Evolutionary conservation across 495 filamentous ascomycete species (phyloP).

Genomic region (Hapsidospora chrysogenum): DNA sequence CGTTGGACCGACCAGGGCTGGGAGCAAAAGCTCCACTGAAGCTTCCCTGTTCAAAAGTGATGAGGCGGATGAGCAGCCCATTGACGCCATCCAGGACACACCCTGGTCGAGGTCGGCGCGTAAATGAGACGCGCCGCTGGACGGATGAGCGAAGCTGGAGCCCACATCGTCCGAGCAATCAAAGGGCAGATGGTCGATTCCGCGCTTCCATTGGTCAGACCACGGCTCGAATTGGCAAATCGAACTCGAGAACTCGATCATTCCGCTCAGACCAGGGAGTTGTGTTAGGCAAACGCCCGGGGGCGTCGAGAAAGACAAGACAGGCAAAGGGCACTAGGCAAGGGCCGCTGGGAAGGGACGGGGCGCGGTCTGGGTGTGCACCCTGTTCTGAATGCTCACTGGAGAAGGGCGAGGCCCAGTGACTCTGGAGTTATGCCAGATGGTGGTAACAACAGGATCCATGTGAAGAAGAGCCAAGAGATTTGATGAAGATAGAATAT

Average conservation of each 20-base stretch:
- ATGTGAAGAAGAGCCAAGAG: no score
- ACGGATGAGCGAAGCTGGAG: constrained; percentile 15
- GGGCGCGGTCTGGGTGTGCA: constrained; percentile 6
- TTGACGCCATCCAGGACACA: no score
- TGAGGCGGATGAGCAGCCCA: no score
- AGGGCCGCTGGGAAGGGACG: neutral
- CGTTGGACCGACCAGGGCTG: no score
- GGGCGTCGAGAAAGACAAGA: neutral
- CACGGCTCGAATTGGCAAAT: no score
- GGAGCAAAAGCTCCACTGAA: no score
- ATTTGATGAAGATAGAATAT: constrained; percentile 8
- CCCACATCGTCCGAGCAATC: constrained; percentile 23
- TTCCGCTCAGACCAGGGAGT: neutral
- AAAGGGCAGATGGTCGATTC: constrained; percentile 12
- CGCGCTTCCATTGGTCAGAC: constrained; percentile 20
- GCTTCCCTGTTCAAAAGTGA: no score
- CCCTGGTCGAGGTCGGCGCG: constrained; percentile 23
- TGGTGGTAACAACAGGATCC: constrained; percentile 10
- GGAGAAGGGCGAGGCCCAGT: constrained; percentile 19
- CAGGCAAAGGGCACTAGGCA: neutral
- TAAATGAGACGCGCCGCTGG: constrained; percentile 31
- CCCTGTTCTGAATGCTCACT: constrained; percentile 13
- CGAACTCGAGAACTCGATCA: no score
- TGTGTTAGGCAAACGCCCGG: neutral
- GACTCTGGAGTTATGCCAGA: constrained; percentile 21